Conservation (phyloP, 2,329 filamentous ascomycete species). For the Fusarium sp. region DNA sequence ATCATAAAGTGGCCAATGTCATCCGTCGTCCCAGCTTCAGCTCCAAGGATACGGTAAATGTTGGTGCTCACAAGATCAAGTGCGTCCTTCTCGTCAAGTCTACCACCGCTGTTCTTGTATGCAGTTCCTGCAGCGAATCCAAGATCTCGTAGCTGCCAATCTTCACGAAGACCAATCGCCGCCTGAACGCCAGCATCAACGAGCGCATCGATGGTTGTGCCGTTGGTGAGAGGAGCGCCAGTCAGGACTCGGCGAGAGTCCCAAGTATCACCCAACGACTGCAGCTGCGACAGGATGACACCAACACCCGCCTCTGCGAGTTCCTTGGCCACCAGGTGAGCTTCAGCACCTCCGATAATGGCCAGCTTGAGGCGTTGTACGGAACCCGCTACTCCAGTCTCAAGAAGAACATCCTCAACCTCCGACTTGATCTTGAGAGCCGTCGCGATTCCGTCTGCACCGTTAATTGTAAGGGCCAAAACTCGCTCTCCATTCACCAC, state of each 20-base stretch:
- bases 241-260: constrained; percentile 70
- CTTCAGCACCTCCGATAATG: constrained; percentile 72
- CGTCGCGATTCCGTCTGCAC: constrained; percentile 70
- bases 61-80: constrained; percentile 67
- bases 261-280: constrained; percentile 66
- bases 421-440: constrained; percentile 68
- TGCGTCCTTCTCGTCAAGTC: constrained; percentile 64
- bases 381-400: neutral
- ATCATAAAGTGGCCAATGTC: constrained; percentile 65
- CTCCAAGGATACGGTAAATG: constrained; percentile 67
- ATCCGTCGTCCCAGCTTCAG: constrained; percentile 47
- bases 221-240: constrained; percentile 73
- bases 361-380: constrained; percentile 59
- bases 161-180: constrained; percentile 69
- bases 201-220: constrained; percentile 68
- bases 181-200: constrained; percentile 67
- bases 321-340: constrained; percentile 67
- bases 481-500: constrained; percentile 65
- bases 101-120: constrained; percentile 64
- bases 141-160: constrained; percentile 71
- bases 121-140: constrained; percentile 69
- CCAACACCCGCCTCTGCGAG: constrained; percentile 66
- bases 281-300: constrained; percentile 69
- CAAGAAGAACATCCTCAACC: constrained; percentile 57
- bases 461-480: constrained; percentile 69